Evolutionary conservation across 352 stramenopile species (phyloP), one percentile per base, ranked within the genome.

Genomic region (Phytophthora sp.): DNA sequence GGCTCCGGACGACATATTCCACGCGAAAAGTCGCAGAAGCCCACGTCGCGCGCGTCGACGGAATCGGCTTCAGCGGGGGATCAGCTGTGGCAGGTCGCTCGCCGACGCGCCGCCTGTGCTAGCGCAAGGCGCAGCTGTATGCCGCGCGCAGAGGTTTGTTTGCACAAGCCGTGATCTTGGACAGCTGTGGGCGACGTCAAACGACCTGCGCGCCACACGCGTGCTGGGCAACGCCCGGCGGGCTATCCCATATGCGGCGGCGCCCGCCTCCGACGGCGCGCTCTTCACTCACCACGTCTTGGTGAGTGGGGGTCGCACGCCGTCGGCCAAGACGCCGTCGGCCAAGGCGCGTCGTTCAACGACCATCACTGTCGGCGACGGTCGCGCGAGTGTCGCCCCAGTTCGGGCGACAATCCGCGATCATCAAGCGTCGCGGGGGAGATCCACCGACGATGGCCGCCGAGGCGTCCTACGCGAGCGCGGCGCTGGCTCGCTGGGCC

Each of bases 11-110:
- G n/a, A 32, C 32, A 55, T 23, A 51, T 48, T 53, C 66, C 53
- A 65, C 42, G 54, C 44, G 69, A 77, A 77, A 77, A 77, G 69
- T 60, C 69, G 69, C 53, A 72, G 64, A 76, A 76, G 26, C 17
- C 61, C 24, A 75, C 66, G 60, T 59, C 39, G 49, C 10, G 38
- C 28, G 62, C 43, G 68, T 76, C 62, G 67, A 20, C 27, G 3
- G 7, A 9, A 48, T 20, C 30, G 24, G 18, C 57, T 58, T 26
- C 30, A 10, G 7, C 6, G 21, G 35, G 44, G 12, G 41, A 67
- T 57, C 0, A 1, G 5, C 0, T n/a, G 23, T 63, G 5, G 17
- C 20, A 46, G 43, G 11, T 37, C 8, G 1, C 0, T 5, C 5
- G 21, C 0, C 1, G 4, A 35, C 8, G 0, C 13, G 13, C 13